Base-by-base conservation (phyloP, 371 early-diverging fungal genomes). In the Syncephalastrum sp. region DNA sequence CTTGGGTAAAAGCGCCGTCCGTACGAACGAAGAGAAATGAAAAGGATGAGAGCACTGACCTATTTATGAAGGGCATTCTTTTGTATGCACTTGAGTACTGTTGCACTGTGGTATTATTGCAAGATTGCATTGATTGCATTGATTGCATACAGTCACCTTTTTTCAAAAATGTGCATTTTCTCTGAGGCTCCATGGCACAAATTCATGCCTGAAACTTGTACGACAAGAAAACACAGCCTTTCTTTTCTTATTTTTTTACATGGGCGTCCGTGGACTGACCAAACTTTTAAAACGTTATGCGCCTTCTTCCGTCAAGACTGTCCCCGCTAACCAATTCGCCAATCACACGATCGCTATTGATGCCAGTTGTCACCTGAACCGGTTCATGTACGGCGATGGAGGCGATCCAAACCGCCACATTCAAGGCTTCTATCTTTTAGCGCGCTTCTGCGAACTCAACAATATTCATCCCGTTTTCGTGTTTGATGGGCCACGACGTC, bases 231-330 rank as follows among this genome's bases (percentile, higher is more conserved):
- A 12, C 10, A 21, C 7, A 8, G 38, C 17, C 19, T 48, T 12
- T 16, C 42, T n/a, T n/a, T 52, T 5, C 5, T 10, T 51, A 17
- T 33, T 54, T 49, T 27, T 23, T 21, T 10, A 86, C 83, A 86
- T 84, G 86, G 86, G 84, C 2, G 77, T 84, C n/a, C 65, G 72
- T 42, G 73, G 78, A 13, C 56, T 86, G 46, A 86, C 84, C 7
- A 57, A 52, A 5, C 61, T 86, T n/a, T 49, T 86, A 49, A 59
- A 59, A 16, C 67, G 75, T 10, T 70, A 77, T 56, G 84, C 84
- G 1, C 83, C 83, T 3, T 51, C 67, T 1, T 59, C 82, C 15
- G 53, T 84, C 50, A 60, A 55, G 3, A 64, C 55, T 17, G 65
- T 82, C n/a, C 53, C 66, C 4, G 60, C 70, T 10, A 60, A 21